Conservation (phyloP, 441 rosid genomes). For the Kokia cookei region DNA sequence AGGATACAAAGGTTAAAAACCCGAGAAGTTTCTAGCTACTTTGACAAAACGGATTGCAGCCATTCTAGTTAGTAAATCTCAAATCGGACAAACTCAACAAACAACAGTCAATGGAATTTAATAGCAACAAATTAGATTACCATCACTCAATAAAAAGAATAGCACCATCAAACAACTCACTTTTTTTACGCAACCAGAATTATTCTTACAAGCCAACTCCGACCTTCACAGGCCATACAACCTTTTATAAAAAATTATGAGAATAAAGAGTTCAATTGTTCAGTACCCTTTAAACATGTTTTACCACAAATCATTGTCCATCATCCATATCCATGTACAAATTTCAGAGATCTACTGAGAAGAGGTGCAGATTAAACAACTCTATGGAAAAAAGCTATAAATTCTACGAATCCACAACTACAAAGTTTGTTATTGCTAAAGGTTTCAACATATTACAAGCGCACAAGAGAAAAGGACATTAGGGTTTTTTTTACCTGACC, state of each 20-base stretch:
- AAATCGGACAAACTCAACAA: background rate
- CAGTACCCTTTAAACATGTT: background rate
- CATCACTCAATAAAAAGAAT: background rate
- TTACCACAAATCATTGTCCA: background rate
- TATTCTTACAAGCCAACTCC: background rate
- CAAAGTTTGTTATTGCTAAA: background rate
- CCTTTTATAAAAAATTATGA: background rate
- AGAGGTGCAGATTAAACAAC: background rate
- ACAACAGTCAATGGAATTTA: background rate
- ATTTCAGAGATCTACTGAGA: background rate
- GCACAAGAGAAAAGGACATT: background rate
- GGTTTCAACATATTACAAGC: background rate
- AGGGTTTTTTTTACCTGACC: background rate
- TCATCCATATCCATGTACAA: background rate
- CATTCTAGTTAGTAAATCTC: background rate
- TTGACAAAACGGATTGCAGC: background rate
- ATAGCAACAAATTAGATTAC: background rate
- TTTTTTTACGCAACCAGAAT: background rate
- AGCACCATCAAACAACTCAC: background rate
- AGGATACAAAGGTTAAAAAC: background rate
- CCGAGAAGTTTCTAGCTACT: background rate
- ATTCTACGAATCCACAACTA: background rate
- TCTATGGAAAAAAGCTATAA: background rate
- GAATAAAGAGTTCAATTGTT: background rate
- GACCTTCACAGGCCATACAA: background rate